These are phyloP conservation scores for Phycomyces nitens DNA, from an alignment of 192 early-diverging fungal species.

Conservation along the genomic window DNA sequence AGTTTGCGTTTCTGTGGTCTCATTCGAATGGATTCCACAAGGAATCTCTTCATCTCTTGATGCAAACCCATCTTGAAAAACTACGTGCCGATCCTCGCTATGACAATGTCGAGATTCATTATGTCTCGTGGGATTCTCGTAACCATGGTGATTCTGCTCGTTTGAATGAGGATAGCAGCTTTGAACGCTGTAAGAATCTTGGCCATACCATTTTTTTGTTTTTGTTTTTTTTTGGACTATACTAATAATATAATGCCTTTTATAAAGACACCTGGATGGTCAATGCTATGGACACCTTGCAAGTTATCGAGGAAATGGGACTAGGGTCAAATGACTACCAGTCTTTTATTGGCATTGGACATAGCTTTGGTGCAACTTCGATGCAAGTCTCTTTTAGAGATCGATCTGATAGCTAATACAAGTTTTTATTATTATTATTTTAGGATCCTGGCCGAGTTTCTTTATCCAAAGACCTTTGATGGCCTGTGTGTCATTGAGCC, in stretches of 20 bases:
- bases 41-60: constrained; percentile 54
- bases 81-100: constrained; percentile 16
- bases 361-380: constrained; percentile 46
- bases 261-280: constrained; percentile 50
- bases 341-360: constrained; percentile 53
- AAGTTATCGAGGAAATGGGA: constrained; percentile 40
- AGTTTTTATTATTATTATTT: not conserved
- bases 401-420: not conserved
- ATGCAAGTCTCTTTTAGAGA: constrained; percentile 10
- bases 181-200: constrained; percentile 32
- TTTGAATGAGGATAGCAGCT: constrained; percentile 41
- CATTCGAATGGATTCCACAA: constrained; percentile 63
- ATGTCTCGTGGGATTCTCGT: constrained; percentile 51
- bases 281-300: constrained; percentile 44
- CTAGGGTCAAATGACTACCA: constrained; percentile 22
- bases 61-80: constrained; percentile 25
- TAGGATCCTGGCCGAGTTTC: constrained; percentile 21
- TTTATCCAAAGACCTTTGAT: constrained; percentile 14
- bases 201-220: no score
- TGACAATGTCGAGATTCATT: constrained; percentile 20
- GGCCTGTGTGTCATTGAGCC: constrained; percentile 11
- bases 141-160: constrained; percentile 58
- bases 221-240: not conserved
- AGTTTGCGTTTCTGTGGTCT: constrained; percentile 39
- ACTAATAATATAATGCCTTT: no score